phyloP scores from a whole-genome alignment of 1,284 basidiomycete species.

The Papiliotrema nemorosa region DNA sequence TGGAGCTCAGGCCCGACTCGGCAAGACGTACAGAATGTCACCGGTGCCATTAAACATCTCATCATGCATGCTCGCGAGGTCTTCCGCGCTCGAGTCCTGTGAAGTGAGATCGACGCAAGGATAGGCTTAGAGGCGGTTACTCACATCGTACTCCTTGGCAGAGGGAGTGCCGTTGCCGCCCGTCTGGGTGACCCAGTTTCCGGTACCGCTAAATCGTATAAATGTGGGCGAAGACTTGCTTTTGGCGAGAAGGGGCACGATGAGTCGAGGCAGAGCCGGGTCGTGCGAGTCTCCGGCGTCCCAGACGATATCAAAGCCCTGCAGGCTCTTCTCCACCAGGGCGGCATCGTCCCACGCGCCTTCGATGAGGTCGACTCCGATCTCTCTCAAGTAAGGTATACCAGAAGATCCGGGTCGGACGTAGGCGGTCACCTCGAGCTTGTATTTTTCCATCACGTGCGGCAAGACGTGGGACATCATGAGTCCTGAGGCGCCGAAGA shows the following conservation, averaged over 20 bases:
- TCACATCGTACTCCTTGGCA: not conserved
- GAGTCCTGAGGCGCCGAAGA: constrained; percentile 1
- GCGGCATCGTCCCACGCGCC: not conserved
- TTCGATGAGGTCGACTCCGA: not conserved
- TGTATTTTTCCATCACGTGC: not conserved
- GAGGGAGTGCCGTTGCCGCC: not conserved
- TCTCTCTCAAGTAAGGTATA: not conserved
- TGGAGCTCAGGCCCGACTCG: not conserved
- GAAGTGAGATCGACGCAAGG: not conserved
- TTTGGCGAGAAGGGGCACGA: not conserved
- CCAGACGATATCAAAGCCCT: constrained; percentile 1
- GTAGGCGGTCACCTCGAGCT: constrained; percentile 1
- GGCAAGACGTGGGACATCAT: not conserved
- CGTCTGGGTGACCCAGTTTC: not conserved
- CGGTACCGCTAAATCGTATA: not conserved
- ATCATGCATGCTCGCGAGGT: not conserved
- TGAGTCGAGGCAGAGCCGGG: not conserved
- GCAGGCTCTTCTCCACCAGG: not conserved
- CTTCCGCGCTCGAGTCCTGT: not conserved
- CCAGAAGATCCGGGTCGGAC: not conserved
- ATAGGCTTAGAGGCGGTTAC: not conserved
- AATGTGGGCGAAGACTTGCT: not conserved
- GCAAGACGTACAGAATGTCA: not conserved
- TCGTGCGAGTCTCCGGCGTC: not conserved
- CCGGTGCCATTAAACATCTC: not conserved